Conservation (phyloP, 306 rosid species). For the Psophocarpus tetragonolobus region DNA sequence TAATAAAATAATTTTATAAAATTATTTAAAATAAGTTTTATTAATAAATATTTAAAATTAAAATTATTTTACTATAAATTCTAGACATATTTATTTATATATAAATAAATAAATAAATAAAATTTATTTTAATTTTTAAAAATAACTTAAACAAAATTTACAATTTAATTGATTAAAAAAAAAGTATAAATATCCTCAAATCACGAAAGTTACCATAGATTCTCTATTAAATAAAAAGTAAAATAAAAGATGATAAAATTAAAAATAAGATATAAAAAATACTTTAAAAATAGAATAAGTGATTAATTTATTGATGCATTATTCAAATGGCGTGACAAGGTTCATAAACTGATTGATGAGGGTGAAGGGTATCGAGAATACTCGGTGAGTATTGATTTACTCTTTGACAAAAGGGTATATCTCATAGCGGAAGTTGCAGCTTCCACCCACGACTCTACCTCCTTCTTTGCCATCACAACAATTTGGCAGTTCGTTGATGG, state of each 20-base stretch:
- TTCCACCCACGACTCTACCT: conserved; percentile 32
- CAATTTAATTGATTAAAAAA: no score
- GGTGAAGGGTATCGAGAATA: background rate
- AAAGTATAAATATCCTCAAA: no score
- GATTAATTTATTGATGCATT: background rate
- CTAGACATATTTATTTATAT: no score
- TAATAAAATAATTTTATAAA: no score
- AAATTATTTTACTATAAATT: no score
- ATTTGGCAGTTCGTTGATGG: conserved; percentile 20
- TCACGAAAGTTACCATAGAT: no score
- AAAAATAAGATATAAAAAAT: background rate
- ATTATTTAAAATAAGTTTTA: no score
- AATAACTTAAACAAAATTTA: no score
- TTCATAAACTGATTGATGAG: background rate
- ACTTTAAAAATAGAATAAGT: background rate
- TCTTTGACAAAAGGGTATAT: background rate
- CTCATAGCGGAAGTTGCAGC: conserved; percentile 6
- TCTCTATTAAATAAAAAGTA: background rate
- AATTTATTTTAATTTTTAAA: no score
- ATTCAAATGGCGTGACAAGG: background rate
- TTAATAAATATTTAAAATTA: no score
- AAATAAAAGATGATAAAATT: background rate
- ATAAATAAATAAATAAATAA: no score
- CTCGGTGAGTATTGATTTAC: background rate
- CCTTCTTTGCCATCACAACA: conserved; percentile 41